These are phyloP conservation scores for Cystobasidium tubakii DNA, from an alignment of 768 basidiomycete species.

Conservation along the genomic window DNA sequence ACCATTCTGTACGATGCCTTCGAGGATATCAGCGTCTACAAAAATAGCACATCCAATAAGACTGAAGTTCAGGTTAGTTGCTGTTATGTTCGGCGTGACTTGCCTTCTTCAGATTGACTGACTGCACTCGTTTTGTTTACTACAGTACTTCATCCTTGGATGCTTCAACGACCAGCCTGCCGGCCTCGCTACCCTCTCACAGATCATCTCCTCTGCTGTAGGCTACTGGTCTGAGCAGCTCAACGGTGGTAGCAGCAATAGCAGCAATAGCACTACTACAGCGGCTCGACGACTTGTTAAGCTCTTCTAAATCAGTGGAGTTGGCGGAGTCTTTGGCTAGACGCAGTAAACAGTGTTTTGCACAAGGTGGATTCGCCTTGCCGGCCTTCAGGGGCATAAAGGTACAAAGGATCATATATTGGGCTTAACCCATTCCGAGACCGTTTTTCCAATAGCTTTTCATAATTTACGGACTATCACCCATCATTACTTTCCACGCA, in stretches of 20 bases:
- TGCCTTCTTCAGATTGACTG: too few relatives aligned
- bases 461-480: too few relatives aligned
- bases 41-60: conserved; percentile 14
- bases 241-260: background rate
- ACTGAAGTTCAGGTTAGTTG: background rate
- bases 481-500: too few relatives aligned
- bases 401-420: too few relatives aligned
- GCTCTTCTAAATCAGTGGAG: background rate
- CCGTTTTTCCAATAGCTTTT: too few relatives aligned
- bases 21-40: conserved; percentile 28
- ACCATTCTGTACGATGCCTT: conserved; percentile 15
- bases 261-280: background rate
- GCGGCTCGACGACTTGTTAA: conserved; percentile 5
- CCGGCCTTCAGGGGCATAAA: too few relatives aligned
- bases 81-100: too few relatives aligned
- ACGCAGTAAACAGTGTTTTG: too few relatives aligned
- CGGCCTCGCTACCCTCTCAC: conserved; percentile 12
- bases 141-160: conserved; percentile 33
- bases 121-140: too few relatives aligned
- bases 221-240: background rate
- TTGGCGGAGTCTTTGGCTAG: too few relatives aligned
- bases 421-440: too few relatives aligned
- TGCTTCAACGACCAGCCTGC: conserved; percentile 31
- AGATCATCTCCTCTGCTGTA: background rate
- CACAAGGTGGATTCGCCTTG: too few relatives aligned